Percentiles rank a stretch among this genome's conserved stretches.
Evolutionary conservation across 805 yeast genomes (phyloP).

Genomic region (Hanseniaspora jakobsenii): DNA sequence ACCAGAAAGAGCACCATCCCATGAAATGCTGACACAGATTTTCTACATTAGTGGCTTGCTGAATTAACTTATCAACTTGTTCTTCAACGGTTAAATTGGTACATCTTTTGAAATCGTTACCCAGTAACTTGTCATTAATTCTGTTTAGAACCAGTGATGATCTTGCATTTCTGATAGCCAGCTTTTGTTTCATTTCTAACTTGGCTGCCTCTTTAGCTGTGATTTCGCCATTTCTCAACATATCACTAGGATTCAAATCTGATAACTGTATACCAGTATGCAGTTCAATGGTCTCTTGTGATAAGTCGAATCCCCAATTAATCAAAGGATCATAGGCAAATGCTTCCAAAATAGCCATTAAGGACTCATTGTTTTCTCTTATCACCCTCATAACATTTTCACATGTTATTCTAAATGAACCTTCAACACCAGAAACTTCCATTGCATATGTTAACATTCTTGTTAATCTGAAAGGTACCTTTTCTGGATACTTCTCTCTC

Average conservation of each 20-base stretch:
- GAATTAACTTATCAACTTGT: constrained; percentile 87
- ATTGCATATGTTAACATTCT: constrained; percentile 95
- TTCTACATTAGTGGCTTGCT: constrained; percentile 92
- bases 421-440: constrained; percentile 98
- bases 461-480: constrained; percentile 92
- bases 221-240: constrained; percentile 59
- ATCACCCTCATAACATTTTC: constrained; percentile 94
- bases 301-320: constrained; percentile 96
- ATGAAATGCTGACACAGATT: constrained; percentile 92
- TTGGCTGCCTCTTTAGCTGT: constrained; percentile 64
- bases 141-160: constrained; percentile 82
- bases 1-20: constrained; percentile 99
- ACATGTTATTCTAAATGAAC: constrained; percentile 89
- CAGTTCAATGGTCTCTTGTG: constrained; percentile 63
- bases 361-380: constrained; percentile 85
- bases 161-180: constrained; percentile 71
- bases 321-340: constrained; percentile 97
- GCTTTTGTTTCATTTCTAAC: constrained; percentile 55
- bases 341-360: constrained; percentile 96
- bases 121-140: constrained; percentile 83
- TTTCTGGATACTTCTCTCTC: constrained; percentile 94
- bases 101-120: constrained; percentile 74
- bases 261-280: constrained; percentile 61
- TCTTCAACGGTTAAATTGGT: constrained; percentile 66
- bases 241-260: constrained; percentile 55